Evolutionary conservation across 106 monocot species (phyloP).

Genomic region (Dendrobium chrysotoxum): DNA sequence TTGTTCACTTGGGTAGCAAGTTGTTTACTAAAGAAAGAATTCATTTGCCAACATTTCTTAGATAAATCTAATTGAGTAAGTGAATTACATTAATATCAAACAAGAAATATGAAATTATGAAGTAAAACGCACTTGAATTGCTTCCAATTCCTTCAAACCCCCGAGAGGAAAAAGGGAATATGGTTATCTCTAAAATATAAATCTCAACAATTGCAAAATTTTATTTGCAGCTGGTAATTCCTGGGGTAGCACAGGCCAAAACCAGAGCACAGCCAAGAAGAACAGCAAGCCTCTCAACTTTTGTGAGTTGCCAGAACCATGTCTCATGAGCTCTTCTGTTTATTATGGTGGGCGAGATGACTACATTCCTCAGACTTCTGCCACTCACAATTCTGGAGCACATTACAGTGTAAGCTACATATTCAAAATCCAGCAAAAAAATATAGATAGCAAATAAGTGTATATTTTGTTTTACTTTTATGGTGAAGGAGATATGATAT

Average conservation of each 20-base stretch:
- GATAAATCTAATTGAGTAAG: no score
- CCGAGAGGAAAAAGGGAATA: no score
- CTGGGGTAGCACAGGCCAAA: conserved; percentile 5
- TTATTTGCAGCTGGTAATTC: neutral
- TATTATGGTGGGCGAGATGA: conserved; percentile 21
- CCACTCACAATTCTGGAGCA: neutral
- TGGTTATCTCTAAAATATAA: neutral
- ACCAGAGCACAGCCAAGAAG: conserved; percentile 1
- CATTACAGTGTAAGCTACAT: conserved; percentile 7
- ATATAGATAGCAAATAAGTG: neutral
- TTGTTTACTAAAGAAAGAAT: no score
- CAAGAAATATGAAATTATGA: no score
- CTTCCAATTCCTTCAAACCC: no score
- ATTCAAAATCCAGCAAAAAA: neutral
- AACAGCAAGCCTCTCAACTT: neutral
- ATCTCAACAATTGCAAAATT: neutral
- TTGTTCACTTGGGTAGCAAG: no score
- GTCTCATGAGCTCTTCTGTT: conserved; percentile 24
- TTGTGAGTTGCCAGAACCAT: conserved; percentile 7
- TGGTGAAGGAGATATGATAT: no score
- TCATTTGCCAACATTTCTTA: neutral
- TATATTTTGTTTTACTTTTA: neutral
- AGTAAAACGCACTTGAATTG: no score
- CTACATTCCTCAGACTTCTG: conserved; percentile 4
- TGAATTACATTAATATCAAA: no score